Conservation (phyloP, 306 rosid genomes). For the Oxytropis ochrocephala region DNA sequence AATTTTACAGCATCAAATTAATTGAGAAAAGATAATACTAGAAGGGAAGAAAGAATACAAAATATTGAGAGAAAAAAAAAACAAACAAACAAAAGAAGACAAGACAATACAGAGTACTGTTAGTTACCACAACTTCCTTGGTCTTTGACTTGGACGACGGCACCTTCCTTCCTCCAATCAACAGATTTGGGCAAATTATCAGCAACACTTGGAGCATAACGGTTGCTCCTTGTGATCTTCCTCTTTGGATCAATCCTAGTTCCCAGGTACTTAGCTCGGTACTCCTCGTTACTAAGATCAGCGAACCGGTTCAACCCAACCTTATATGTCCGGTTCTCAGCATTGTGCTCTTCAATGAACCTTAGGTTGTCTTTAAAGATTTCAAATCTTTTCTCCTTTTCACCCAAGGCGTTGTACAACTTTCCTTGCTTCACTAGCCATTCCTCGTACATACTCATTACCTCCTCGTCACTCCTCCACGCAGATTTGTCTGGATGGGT, state of each 20-base stretch:
- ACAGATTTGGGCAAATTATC: constrained; percentile 54
- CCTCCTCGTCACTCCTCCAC: constrained; percentile 50
- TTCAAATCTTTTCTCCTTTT: constrained; percentile 59
- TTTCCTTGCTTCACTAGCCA: constrained; percentile 66
- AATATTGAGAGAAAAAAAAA: neutral
- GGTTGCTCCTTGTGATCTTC: constrained; percentile 28
- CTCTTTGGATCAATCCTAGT: constrained; percentile 18
- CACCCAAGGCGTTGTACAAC: constrained; percentile 39
- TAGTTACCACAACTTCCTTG: constrained; percentile 74
- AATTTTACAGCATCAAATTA: neutral
- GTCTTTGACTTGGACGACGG: constrained; percentile 54
- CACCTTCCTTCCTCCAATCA: constrained; percentile 88
- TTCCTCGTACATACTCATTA: constrained; percentile 48
- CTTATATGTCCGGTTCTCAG: constrained; percentile 49
- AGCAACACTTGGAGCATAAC: constrained; percentile 53
- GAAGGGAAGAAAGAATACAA: no score
- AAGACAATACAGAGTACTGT: no score
- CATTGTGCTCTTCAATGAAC: constrained; percentile 69
- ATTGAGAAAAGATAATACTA: no score
- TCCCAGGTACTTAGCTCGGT: constrained; percentile 50
- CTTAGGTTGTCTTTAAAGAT: constrained; percentile 74
- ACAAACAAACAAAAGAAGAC: no score
- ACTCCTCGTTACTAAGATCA: constrained; percentile 82
- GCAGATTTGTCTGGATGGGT: constrained; percentile 22
- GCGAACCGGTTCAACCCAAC: constrained; percentile 81